Conservation (phyloP, 2,329 filamentous ascomycete genomes). For the Aspergillus puulaauensis region DNA sequence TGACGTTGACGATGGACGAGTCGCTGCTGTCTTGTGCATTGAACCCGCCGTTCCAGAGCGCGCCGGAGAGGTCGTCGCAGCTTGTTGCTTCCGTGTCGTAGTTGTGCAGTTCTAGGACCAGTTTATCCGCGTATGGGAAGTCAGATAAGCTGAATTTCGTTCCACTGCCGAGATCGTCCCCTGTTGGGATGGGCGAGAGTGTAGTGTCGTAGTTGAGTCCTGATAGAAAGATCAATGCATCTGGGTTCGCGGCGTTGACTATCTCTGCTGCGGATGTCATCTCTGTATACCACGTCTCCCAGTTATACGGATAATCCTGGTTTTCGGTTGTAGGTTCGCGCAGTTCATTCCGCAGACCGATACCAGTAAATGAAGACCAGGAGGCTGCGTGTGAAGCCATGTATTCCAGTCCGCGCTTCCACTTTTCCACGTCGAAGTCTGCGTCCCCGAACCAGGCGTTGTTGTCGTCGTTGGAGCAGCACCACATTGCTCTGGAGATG, state of each 20-base stretch:
- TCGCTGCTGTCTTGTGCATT: constrained; percentile 38
- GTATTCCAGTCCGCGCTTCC: constrained; percentile 59
- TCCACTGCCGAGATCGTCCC: constrained; percentile 34
- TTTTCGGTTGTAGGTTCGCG: constrained; percentile 25
- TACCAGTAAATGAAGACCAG: constrained; percentile 29
- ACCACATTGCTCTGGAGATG: constrained; percentile 60
- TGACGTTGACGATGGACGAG: constrained; percentile 32
- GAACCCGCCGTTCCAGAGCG: constrained; percentile 42
- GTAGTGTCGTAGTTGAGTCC: constrained; percentile 49
- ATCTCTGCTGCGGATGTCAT: constrained; percentile 41
- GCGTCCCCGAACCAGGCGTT: constrained; percentile 64
- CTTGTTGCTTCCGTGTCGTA: constrained; percentile 43
- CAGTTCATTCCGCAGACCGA: constrained; percentile 44
- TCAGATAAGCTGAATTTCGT: constrained; percentile 37
- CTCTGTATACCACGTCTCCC: constrained; percentile 48
- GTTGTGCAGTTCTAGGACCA: constrained; percentile 52
- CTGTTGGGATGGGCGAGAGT: constrained; percentile 37
- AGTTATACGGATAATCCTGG: constrained; percentile 39
- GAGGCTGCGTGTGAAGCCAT: constrained; percentile 54
- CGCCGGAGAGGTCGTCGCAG: constrained; percentile 36
- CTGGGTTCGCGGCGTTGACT: constrained; percentile 45
- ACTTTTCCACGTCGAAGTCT: constrained; percentile 59
- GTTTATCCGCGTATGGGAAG: constrained; percentile 44
- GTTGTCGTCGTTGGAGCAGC: constrained; percentile 55
- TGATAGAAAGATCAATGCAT: constrained; percentile 50